These are phyloP conservation scores for Calocybe gangraenosa DNA, from an alignment of 768 basidiomycete species.

Conservation along the genomic window DNA sequence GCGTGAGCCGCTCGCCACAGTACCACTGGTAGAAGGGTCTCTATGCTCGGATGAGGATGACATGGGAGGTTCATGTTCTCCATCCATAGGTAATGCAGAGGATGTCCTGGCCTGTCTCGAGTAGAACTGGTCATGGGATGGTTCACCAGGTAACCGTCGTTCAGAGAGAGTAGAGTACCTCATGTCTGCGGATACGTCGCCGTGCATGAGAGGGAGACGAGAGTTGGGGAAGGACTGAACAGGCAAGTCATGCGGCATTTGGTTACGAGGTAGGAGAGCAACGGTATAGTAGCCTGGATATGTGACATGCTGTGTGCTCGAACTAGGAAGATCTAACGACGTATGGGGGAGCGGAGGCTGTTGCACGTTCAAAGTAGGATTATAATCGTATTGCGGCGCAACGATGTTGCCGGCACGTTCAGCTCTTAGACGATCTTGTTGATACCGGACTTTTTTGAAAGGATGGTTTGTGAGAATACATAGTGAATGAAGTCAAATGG, in stretches of 20 bases:
- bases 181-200: slow-evolving; percentile 31
- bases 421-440: slow-evolving; percentile 41
- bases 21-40: slow-evolving; percentile 27
- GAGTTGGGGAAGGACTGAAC: slow-evolving; percentile 35
- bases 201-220: slow-evolving; percentile 35
- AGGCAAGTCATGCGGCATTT: slow-evolving; percentile 40
- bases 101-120: slow-evolving; percentile 29
- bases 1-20: slow-evolving; percentile 28
- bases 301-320: slow-evolving; percentile 34
- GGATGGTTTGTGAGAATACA: slow-evolving; percentile 29
- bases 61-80: slow-evolving; percentile 27
- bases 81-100: slow-evolving; percentile 25
- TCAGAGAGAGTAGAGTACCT: slow-evolving; percentile 35
- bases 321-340: slow-evolving; percentile 38
- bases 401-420: slow-evolving; percentile 46
- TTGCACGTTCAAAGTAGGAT: slow-evolving; percentile 36
- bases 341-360: slow-evolving; percentile 48
- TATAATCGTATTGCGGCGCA: slow-evolving; percentile 49
- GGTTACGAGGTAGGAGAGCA: slow-evolving; percentile 39
- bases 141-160: slow-evolving; percentile 40
- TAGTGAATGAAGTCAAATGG: slow-evolving; percentile 29
- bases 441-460: slow-evolving; percentile 69
- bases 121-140: slow-evolving; percentile 43
- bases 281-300: slow-evolving; percentile 39
- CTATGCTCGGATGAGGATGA: slow-evolving; percentile 28